Conservation (phyloP, 352 stramenopile species). For the Phytophthora pistaciae region DNA sequence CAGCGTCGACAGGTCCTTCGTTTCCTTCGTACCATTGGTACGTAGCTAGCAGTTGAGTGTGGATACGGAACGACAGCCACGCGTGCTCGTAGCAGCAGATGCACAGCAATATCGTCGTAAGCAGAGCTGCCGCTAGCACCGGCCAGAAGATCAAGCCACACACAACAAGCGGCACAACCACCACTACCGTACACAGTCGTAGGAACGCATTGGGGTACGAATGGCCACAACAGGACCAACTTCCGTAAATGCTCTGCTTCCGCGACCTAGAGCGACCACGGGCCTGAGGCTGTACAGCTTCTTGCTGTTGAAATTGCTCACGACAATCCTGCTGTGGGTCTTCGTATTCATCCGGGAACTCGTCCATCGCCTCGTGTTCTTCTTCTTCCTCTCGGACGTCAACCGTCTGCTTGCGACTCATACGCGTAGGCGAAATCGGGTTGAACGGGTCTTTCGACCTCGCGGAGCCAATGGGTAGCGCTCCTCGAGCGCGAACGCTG, state of each 20-base stretch:
- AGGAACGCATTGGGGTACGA: constrained; percentile 49
- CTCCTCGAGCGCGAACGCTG: constrained; percentile 31
- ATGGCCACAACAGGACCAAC: constrained; percentile 49
- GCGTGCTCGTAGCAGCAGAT: constrained; percentile 63
- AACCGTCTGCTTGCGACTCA: constrained; percentile 21
- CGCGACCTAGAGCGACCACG: constrained; percentile 33
- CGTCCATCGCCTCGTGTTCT: background rate
- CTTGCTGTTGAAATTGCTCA: constrained; percentile 27
- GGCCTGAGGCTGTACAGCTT: constrained; percentile 16
- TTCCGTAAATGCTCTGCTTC: constrained; percentile 52
- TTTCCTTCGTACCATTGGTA: constrained; percentile 56
- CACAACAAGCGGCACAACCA: constrained; percentile 40
- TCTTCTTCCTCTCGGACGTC: constrained; percentile 33
- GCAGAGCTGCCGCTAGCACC: constrained; percentile 33
- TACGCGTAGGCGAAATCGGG: constrained; percentile 24
- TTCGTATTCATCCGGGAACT: constrained; percentile 10
- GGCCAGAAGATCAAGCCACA: constrained; percentile 48
- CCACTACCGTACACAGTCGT: constrained; percentile 36
- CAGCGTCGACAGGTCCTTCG: constrained; percentile 19
- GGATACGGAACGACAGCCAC: constrained; percentile 65
- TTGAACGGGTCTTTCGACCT: constrained; percentile 23
- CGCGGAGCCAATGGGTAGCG: constrained; percentile 25
- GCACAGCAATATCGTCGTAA: constrained; percentile 40
- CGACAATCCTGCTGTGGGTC: constrained; percentile 15
- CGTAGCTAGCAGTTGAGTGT: constrained; percentile 49